phyloP scores from a whole-genome alignment of 2,329 filamentous ascomycete species.

The Simplicillium aogashimaense region DNA sequence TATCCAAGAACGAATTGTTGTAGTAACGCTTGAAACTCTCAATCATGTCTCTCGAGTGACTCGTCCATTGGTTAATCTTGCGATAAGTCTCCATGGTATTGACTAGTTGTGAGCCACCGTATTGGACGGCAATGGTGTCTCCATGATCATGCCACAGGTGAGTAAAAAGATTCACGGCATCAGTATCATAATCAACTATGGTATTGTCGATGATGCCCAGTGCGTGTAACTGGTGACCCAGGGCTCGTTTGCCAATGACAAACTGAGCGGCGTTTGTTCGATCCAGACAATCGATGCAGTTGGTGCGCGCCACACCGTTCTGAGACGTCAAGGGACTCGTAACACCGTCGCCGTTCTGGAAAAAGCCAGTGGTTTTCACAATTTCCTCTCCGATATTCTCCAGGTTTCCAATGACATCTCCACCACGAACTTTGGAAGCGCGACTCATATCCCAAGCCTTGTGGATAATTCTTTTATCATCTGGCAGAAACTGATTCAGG shows the following conservation, averaged over 20 bases:
- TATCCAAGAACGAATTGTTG: constrained; percentile 96
- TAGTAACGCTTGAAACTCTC: constrained; percentile 99
- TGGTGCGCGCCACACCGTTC: constrained; percentile 87
- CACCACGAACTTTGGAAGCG: constrained; percentile 81
- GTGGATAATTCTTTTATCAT: constrained; percentile 78
- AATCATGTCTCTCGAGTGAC: constrained; percentile 95
- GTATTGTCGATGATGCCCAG: constrained; percentile 76
- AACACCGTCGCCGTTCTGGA: constrained; percentile 75
- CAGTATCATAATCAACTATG: constrained; percentile 83
- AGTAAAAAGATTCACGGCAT: constrained; percentile 91
- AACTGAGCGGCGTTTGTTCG: constrained; percentile 97
- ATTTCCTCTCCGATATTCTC: constrained; percentile 86
- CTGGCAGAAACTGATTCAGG: constrained; percentile 85
- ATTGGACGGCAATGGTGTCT: constrained; percentile 95
- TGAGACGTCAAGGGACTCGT: constrained; percentile 60
- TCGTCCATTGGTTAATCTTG: constrained; percentile 98
- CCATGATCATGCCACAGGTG: constrained; percentile 98
- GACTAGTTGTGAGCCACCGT: constrained; percentile 92
- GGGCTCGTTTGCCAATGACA: constrained; percentile 87
- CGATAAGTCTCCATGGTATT: constrained; percentile 99
- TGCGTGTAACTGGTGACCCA: constrained; percentile 86
- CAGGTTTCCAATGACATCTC: constrained; percentile 88
- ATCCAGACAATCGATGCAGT: constrained; percentile 96
- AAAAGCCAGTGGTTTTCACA: constrained; percentile 79
- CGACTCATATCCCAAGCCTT: constrained; percentile 98